A percentile compares a stretch with the other conserved stretches of the same genome.
Evolutionary conservation across 768 basidiomycete genomes (phyloP).

Genomic region (Termitomyces sp.): DNA sequence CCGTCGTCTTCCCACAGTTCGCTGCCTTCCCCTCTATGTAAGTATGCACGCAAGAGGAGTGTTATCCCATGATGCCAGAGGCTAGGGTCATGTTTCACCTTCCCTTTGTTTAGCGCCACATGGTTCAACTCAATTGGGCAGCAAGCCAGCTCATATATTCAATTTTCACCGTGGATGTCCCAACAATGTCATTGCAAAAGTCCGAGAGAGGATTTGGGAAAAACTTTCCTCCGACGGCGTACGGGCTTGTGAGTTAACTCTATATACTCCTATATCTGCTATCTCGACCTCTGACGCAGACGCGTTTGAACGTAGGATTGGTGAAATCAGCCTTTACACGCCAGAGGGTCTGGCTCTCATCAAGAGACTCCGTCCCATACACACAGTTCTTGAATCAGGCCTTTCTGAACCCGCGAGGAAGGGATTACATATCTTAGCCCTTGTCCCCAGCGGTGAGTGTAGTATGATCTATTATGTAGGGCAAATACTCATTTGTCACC

Average conservation of each 20-base stretch:
- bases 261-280: neutral
- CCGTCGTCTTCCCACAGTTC: conserved; percentile 15
- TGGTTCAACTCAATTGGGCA: no score
- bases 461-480: no score
- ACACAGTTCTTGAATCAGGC: conserved; percentile 17
- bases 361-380: neutral
- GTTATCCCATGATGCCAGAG: conserved; percentile 1
- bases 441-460: no score
- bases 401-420: no score
- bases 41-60: conserved; percentile 9
- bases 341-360: neutral
- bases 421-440: no score
- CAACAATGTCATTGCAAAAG: no score
- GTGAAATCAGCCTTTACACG: neutral
- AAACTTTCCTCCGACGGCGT: neutral
- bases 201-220: neutral
- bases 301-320: neutral
- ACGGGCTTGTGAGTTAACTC: neutral
- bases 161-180: no score
- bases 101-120: no score
- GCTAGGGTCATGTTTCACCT: no score
- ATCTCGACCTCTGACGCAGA: neutral
- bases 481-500: no score
- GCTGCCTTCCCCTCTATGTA: conserved; percentile 17
- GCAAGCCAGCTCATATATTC: no score